phyloP scores from a whole-genome alignment of 2,329 filamentous ascomycete species.

The Aspergillus brunneoviolaceus region DNA sequence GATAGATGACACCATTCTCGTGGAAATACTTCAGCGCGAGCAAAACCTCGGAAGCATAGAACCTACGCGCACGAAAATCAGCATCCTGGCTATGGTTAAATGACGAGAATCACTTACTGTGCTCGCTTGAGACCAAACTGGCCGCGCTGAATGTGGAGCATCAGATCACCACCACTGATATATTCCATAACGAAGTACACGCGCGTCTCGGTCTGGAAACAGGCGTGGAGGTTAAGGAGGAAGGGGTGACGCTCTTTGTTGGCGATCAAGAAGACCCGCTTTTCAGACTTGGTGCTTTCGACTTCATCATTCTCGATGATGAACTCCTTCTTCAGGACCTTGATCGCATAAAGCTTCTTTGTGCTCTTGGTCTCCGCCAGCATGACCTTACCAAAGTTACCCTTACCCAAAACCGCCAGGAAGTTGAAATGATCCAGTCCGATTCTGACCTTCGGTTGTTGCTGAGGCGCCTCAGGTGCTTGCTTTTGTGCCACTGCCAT shows the following conservation, averaged over 20 bases:
- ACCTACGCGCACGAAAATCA: slow-evolving; percentile 52
- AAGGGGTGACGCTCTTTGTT: slow-evolving; percentile 98
- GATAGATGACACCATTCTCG: slow-evolving; percentile 97
- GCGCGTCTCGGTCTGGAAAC: slow-evolving; percentile 97
- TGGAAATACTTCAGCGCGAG: slow-evolving; percentile 98
- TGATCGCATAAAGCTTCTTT: slow-evolving; percentile 93
- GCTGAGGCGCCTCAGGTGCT: slow-evolving; percentile 29
- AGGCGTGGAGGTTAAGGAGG: slow-evolving; percentile 90
- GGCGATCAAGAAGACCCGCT: slow-evolving; percentile 93
- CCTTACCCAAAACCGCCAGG: slow-evolving; percentile 94
- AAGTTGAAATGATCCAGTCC: slow-evolving; percentile 99
- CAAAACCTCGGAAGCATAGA: slow-evolving; percentile 97
- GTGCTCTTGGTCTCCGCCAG: slow-evolving; percentile 92
- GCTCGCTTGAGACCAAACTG: slow-evolving; percentile 94
- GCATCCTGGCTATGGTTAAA: neutral
- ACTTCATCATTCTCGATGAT: slow-evolving; percentile 99
- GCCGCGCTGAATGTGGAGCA: slow-evolving; percentile 97
- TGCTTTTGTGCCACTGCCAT: slow-evolving; percentile 24
- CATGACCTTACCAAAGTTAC: slow-evolving; percentile 99
- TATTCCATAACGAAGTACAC: slow-evolving; percentile 99
- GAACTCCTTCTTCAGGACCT: slow-evolving; percentile 99
- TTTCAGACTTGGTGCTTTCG: slow-evolving; percentile 95
- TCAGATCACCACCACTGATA: slow-evolving; percentile 95
- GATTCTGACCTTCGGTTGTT: slow-evolving; percentile 62
- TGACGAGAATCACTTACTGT: slow-evolving; percentile 63